Conservation (phyloP, 176 grass and related monocot species). For the Oryza brachyantha region DNA sequence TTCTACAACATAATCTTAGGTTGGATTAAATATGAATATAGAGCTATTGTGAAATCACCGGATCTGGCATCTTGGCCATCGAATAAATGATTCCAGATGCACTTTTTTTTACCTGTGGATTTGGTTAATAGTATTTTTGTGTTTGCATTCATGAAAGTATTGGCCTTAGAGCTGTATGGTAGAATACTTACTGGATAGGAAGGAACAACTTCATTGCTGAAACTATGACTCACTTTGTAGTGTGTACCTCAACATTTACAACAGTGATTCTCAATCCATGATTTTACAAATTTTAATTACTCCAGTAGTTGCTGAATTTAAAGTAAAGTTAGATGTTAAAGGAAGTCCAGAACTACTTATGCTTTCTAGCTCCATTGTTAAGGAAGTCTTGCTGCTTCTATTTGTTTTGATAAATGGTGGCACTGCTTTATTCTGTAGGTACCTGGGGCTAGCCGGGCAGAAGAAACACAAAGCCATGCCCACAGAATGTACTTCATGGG, state of each 20-base stretch:
- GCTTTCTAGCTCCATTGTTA: constrained; percentile 1
- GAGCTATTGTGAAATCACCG: background rate
- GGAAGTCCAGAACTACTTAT: background rate
- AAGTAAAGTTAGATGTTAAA: constrained; percentile 10
- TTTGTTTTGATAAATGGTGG: constrained; percentile 18
- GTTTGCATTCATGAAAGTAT: too few species aligned
- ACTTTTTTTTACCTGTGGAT: too few species aligned
- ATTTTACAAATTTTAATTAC: background rate
- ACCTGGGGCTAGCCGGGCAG: constrained; percentile 84
- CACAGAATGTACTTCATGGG: constrained; percentile 99
- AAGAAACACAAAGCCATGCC: constrained; percentile 96
- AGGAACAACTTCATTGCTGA: too few species aligned
- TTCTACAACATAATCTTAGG: constrained; percentile 22
- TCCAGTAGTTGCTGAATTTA: background rate
- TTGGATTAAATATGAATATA: constrained; percentile 1
- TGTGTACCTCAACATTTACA: constrained; percentile 8
- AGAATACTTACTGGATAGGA: too few species aligned
- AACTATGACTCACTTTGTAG: too few species aligned
- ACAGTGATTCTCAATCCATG: constrained; percentile 1
- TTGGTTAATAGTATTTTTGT: too few species aligned
- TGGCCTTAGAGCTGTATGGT: too few species aligned
- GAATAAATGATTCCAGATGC: too few species aligned
- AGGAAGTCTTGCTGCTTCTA: constrained; percentile 17
- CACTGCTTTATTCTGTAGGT: constrained; percentile 46
- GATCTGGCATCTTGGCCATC: background rate